phyloP scores from a whole-genome alignment of 164 flowering plant species.

The Malania oleifera region DNA sequence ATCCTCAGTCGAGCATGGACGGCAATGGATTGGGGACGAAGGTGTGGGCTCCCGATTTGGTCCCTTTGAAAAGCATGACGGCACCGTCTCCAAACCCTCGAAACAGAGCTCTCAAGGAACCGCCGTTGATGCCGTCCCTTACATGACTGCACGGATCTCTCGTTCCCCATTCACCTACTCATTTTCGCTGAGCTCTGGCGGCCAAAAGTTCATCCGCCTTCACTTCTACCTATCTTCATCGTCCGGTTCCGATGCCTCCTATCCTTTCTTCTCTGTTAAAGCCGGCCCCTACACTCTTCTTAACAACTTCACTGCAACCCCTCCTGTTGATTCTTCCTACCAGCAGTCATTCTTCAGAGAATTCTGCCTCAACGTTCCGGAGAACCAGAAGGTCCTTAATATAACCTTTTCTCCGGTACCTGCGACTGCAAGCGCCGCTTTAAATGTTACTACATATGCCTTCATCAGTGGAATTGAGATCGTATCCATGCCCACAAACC shows the following conservation, averaged over 20 bases:
- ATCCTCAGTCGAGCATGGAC: no score
- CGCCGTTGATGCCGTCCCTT: no score
- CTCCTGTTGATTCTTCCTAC: not conserved
- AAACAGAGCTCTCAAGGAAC: no score
- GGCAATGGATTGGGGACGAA: no score
- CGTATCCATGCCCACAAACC: slow-evolving; percentile 14
- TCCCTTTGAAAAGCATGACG: no score
- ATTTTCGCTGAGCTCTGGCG: not conserved
- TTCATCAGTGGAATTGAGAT: slow-evolving; percentile 26
- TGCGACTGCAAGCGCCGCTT: no score
- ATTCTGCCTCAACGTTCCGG: slow-evolving; percentile 1
- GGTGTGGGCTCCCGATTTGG: no score
- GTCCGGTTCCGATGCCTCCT: not conserved
- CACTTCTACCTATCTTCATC: slow-evolving; percentile 23
- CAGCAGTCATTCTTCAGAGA: not conserved
- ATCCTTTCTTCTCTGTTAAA: slow-evolving; percentile 14
- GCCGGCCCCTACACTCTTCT: slow-evolving; percentile 14
- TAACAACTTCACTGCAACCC: slow-evolving; percentile 5
- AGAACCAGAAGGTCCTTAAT: not conserved
- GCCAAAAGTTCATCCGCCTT: slow-evolving; percentile 26
- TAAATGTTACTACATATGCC: slow-evolving; percentile 10
- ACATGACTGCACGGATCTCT: no score
- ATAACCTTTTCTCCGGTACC: slow-evolving; percentile 16
- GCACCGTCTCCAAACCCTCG: no score
- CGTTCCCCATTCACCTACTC: not conserved